phyloP scores from a whole-genome alignment of 75 land plant species.

The Selaginella tamariscina region DNA sequence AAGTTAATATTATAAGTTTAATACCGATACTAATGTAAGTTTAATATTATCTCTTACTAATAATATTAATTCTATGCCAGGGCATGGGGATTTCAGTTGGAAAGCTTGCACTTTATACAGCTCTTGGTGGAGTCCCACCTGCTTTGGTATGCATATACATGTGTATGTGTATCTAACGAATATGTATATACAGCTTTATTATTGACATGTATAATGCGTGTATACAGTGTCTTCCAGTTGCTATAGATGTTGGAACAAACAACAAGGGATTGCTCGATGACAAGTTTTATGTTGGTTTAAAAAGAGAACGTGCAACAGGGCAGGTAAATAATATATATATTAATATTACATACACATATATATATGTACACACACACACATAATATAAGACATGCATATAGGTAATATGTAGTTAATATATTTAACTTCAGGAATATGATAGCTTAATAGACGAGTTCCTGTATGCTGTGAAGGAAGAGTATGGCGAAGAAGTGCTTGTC shows the following conservation, averaged over 20 bases:
- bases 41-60: not conserved
- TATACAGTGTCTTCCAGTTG: slow-evolving; percentile 64
- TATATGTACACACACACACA: too few relatives aligned
- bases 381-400: too few relatives aligned
- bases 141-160: slow-evolving; percentile 52
- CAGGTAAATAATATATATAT: slow-evolving; percentile 15
- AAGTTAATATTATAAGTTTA: not conserved
- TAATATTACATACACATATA: not conserved
- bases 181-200: not conserved
- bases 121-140: slow-evolving; percentile 85
- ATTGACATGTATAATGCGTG: not conserved
- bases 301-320: slow-evolving; percentile 25
- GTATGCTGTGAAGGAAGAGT: slow-evolving; percentile 28
- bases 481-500: slow-evolving; percentile 32
- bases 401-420: not conserved
- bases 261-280: slow-evolving; percentile 71
- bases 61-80: not conserved
- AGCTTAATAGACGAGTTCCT: slow-evolving; percentile 33
- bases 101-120: slow-evolving; percentile 82
- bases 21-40: not conserved
- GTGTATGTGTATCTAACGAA: not conserved
- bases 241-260: slow-evolving; percentile 95
- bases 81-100: slow-evolving; percentile 95
- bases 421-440: slow-evolving; percentile 31
- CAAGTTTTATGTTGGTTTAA: slow-evolving; percentile 26